Evolutionary conservation across 257 asterid species (phyloP), one percentile per base, ranked within the genome.

Genomic region (Leptodermis oblonga): DNA sequence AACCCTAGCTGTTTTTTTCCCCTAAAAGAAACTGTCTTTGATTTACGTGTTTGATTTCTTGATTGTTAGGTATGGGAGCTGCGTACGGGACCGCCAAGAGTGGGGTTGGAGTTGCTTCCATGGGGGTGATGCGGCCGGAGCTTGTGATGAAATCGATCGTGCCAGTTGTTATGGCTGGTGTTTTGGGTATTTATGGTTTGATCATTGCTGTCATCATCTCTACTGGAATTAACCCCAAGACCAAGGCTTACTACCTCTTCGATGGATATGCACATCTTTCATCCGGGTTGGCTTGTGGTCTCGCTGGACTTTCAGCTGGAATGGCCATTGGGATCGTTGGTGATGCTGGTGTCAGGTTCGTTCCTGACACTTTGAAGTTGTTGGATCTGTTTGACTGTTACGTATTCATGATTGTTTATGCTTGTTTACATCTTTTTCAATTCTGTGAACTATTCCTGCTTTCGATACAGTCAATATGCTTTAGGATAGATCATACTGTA

Each of bases 251-350:
- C 70, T 74, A 74, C n/a, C 78, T 70, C 5, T 70, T 70, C 42
- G 80, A 70, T 65, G 80, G 75, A 39, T 77, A 74, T 41, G 78
- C 78, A 3, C 77, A 72, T 62, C 76, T 67, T 49, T 77, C 81
- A 23, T 77, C 81, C 4, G 81, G 81, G 13, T 69, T 77, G 70
- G 74, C 81, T 77, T 77, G 81, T 12, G 77, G 81, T 23, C 81
- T 77, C n/a, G 84, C 84, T 28, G 84, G 84, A 28, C 84, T 80
- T 55, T 80, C 84, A 15, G 84, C 84, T 26, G 84, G 84, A 56
- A 80, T 80, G 84, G 84, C 84, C 26, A 80, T 76, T 59, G 81
- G 81, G 2, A 74, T 76, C 36, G 80, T 76, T 37, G 80, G 80
- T 7, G 80, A 76, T 70, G 80, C 73, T 55, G 77, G 81, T 72